Evolutionary conservation across 73 alveolate genomes (phyloP), one percentile per base, ranked within the genome.

Genomic region (Chromera velia): DNA sequence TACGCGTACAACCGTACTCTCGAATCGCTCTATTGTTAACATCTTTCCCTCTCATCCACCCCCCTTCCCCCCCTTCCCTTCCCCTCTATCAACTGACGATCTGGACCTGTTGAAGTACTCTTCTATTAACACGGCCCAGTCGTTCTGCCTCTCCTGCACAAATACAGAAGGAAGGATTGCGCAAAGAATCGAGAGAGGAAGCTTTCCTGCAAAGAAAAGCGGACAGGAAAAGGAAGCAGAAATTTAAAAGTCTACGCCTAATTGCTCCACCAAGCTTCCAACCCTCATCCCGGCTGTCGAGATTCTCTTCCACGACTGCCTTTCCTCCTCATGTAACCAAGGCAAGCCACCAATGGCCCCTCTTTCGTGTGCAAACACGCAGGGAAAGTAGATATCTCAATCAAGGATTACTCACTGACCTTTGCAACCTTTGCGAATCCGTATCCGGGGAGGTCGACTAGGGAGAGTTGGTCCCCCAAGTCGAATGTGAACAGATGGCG

Each of bases 381-480:
- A 13, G 55, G 55, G 55, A 4, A 40, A 7, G 13, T 13, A 40
- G 55, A 40, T 13, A 40, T 40, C n/a, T n/a, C n/a, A n/a, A n/a
- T n/a, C n/a, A n/a, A n/a, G n/a, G n/a, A n/a, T n/a, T n/a, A n/a
- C n/a, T n/a, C n/a, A 40, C 55, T 7, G 22, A 40, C 55, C 55
- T 40, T 40, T 40, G 55, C 22, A 13, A 55, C 70, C n/a, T 55
- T 55, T 24, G 70, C 70, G 30, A 55, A 55, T 1, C 70, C 70
- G 30, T 55, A 55, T 24, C 70, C 70, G 30, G 70, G 70, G 32
- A 55, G 30, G 70, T 55, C 70, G 32, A 55, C 70, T 6, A 55
- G 30, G 4, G 70, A 55, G 31, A 55, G 30, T 24, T 55, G 70
- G 32, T 55, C 30, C 32, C 28, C 7, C 27, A 55, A 29, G n/a